Percentiles rank a stretch among this genome's conserved stretches.
Conservation (phyloP, 441 rosid genomes). For the Erodium moschatum region DNA sequence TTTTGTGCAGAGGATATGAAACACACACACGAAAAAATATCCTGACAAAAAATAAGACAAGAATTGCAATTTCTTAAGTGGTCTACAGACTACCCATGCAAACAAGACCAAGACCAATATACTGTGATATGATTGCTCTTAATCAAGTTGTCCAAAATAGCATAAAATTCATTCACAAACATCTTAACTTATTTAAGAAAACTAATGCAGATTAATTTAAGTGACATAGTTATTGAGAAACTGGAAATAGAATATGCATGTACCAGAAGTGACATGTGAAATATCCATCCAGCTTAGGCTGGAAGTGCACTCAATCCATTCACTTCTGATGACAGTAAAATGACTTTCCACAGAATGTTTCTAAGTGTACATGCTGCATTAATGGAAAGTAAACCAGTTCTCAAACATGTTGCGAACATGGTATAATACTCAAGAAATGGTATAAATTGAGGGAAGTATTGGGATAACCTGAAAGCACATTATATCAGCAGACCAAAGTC, state of each 20-base stretch:
- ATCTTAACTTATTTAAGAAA: not conserved
- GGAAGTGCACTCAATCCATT: not conserved
- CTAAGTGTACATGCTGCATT: not conserved
- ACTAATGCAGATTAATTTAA: not conserved
- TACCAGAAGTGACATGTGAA: not conserved
- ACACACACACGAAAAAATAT: no score
- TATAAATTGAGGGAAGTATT: conserved; percentile 3
- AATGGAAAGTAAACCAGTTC: not conserved
- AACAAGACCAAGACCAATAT: not conserved
- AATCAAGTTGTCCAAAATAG: not conserved
- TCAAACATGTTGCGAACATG: conserved; percentile 1
- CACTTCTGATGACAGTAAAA: not conserved
- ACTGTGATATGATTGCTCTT: not conserved
- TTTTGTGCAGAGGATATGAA: not conserved
- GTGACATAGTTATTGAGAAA: not conserved
- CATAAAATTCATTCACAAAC: not conserved
- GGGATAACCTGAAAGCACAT: conserved; percentile 79
- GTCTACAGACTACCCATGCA: not conserved
- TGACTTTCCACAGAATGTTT: not conserved
- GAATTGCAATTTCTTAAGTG: no score
- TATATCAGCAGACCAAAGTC: conserved; percentile 88
- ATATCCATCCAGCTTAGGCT: conserved; percentile 1
- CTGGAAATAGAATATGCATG: conserved; percentile 4
- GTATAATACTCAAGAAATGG: not conserved
- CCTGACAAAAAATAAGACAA: no score